Evolutionary conservation across 2,329 filamentous ascomycete genomes (phyloP).

Genomic region (Hymenoscyphus fructigenus): DNA sequence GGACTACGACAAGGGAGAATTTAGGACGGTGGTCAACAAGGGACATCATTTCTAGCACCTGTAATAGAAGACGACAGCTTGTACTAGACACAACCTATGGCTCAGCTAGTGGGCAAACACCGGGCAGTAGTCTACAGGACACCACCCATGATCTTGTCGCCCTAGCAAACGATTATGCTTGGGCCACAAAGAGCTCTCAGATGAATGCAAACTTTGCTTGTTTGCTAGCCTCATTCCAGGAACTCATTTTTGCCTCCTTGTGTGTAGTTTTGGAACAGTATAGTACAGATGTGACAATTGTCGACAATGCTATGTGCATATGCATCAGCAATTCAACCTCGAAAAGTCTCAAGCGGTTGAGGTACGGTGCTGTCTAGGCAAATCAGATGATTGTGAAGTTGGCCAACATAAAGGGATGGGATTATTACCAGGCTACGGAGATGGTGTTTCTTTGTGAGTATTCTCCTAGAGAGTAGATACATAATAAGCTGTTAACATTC

Average conservation of each 20-base stretch:
- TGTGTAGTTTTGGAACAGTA: slow-evolving; percentile 1
- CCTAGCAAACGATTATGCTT: slow-evolving; percentile 7
- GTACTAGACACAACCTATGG: neutral
- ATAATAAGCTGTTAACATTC: slow-evolving; percentile 2
- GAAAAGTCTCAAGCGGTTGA: neutral
- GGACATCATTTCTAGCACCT: neutral
- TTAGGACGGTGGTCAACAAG: slow-evolving; percentile 1
- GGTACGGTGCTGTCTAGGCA: slow-evolving; percentile 4
- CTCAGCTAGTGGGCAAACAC: neutral
- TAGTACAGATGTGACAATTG: neutral
- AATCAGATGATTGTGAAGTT: slow-evolving; percentile 6
- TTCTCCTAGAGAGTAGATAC: neutral
- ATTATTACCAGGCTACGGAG: slow-evolving; percentile 4
- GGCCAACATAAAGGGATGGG: slow-evolving; percentile 2
- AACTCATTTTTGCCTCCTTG: slow-evolving; percentile 6
- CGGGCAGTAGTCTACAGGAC: neutral
- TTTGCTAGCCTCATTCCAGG: slow-evolving; percentile 1
- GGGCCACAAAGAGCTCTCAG: slow-evolving; percentile 3
- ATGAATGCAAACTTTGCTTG: slow-evolving; percentile 3
- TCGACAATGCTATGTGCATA: slow-evolving; percentile 5
- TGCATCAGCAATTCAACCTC: slow-evolving; percentile 3
- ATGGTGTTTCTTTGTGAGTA: slow-evolving; percentile 5
- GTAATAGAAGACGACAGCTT: neutral
- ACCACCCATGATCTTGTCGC: slow-evolving; percentile 1
- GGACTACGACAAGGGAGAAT: slow-evolving; percentile 5